These are phyloP conservation scores for Lathyrus tuberosus DNA, from an alignment of 306 rosid genomes.

Conservation along the genomic window DNA sequence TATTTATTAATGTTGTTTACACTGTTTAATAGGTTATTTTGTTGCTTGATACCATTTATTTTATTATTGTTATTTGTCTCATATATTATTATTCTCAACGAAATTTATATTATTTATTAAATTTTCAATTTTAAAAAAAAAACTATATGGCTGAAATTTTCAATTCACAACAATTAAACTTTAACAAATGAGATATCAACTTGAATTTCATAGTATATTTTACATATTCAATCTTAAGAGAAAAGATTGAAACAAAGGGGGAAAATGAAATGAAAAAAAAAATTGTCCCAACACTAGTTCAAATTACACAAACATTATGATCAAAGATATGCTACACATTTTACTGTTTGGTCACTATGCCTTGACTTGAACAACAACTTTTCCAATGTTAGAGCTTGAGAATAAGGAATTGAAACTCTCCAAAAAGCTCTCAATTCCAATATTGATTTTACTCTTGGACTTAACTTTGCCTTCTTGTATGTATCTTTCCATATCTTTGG, in stretches of 20 bases:
- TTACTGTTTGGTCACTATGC: background rate
- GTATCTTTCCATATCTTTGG: constrained; percentile 56
- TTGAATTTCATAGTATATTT: no score
- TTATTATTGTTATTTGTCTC: no score
- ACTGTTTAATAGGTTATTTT: no score
- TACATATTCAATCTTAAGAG: background rate
- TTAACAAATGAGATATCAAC: no score
- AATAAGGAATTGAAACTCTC: constrained; percentile 58
- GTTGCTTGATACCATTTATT: no score
- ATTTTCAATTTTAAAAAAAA: no score
- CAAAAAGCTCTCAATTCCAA: constrained; percentile 53
- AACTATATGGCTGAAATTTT: no score
- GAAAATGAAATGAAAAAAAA: background rate
- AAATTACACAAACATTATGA: background rate
- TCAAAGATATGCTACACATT: background rate
- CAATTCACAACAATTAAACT: no score
- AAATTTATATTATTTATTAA: no score
- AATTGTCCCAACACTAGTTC: no score
- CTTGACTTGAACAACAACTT: constrained; percentile 58
- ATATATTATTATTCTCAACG: no score
- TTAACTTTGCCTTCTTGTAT: constrained; percentile 54
- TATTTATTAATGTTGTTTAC: no score
- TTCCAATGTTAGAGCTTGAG: constrained; percentile 60
- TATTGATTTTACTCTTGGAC: constrained; percentile 49
- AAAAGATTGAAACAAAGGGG: background rate